Evolutionary conservation across 495 filamentous ascomycete genomes (phyloP).

Genomic region (Tuber umbilicatum): DNA sequence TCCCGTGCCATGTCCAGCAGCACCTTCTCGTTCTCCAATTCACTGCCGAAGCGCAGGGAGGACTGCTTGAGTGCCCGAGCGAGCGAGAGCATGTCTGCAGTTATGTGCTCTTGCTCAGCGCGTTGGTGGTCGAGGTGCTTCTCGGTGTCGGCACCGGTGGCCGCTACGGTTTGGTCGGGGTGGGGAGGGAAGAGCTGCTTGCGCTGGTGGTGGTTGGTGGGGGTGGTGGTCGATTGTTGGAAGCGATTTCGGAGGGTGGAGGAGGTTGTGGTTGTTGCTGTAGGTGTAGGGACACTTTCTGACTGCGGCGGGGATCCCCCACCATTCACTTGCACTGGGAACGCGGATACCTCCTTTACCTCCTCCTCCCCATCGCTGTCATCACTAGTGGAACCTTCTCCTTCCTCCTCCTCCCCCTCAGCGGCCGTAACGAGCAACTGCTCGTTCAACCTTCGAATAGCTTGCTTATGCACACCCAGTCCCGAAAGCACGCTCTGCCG

Average conservation of each 20-base stretch:
- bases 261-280: not conserved
- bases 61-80: slow-evolving; percentile 71
- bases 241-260: slow-evolving; percentile 26
- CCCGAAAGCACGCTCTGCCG: slow-evolving; percentile 25
- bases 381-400: not conserved
- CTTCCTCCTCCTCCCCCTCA: slow-evolving; percentile 7
- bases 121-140: slow-evolving; percentile 65
- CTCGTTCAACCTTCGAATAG: slow-evolving; percentile 36
- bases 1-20: slow-evolving; percentile 62
- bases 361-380: slow-evolving; percentile 14
- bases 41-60: slow-evolving; percentile 60
- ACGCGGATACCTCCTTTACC: slow-evolving; percentile 3
- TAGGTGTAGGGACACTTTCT: not conserved
- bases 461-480: slow-evolving; percentile 28
- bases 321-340: not conserved
- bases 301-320: not conserved
- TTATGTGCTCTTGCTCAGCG: slow-evolving; percentile 76
- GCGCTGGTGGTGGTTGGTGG: not conserved
- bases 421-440: slow-evolving; percentile 22
- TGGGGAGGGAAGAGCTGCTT: not conserved
- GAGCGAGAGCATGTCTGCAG: slow-evolving; percentile 67
- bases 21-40: slow-evolving; percentile 65
- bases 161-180: slow-evolving; percentile 12
- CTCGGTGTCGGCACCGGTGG: slow-evolving; percentile 46
- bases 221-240: slow-evolving; percentile 6